Evolutionary conservation across 2,329 filamentous ascomycete species (phyloP).

Genomic region (Hypoxylon rubiginosum): DNA sequence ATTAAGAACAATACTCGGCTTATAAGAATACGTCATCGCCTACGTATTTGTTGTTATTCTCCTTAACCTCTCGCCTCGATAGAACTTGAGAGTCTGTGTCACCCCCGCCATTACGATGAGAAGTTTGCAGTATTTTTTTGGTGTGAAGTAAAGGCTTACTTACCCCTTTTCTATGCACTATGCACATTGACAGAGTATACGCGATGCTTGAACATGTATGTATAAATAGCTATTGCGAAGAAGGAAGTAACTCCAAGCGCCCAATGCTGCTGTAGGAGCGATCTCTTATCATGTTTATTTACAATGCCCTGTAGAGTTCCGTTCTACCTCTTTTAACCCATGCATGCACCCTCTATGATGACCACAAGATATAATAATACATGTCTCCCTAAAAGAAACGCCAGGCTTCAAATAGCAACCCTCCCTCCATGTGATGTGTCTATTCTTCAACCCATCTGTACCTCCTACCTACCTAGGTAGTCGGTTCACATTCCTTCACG

Average conservation of each 20-base stretch:
- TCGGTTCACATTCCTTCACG: background rate
- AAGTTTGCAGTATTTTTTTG: background rate
- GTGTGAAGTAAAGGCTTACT: background rate
- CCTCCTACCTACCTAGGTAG: too few species aligned
- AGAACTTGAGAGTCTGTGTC: too few species aligned
- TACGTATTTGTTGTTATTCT: background rate
- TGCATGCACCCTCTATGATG: too few species aligned
- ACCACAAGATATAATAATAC: background rate
- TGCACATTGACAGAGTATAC: background rate
- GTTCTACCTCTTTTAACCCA: background rate
- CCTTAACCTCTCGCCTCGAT: background rate
- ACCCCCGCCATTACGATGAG: too few species aligned
- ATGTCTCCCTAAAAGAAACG: background rate
- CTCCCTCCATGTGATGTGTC: background rate
- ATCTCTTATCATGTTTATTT: too few species aligned
- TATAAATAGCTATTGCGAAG: background rate
- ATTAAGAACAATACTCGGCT: background rate
- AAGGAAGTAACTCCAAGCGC: background rate
- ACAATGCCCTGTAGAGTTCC: background rate
- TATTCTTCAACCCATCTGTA: background rate
- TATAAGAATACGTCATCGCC: background rate
- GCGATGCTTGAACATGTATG: background rate
- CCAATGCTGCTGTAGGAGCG: background rate
- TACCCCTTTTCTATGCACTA: too few species aligned
- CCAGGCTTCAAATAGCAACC: background rate